These are phyloP conservation scores for Microbotryum saponariae DNA, from an alignment of 1,284 basidiomycete genomes.

Conservation along the genomic window DNA sequence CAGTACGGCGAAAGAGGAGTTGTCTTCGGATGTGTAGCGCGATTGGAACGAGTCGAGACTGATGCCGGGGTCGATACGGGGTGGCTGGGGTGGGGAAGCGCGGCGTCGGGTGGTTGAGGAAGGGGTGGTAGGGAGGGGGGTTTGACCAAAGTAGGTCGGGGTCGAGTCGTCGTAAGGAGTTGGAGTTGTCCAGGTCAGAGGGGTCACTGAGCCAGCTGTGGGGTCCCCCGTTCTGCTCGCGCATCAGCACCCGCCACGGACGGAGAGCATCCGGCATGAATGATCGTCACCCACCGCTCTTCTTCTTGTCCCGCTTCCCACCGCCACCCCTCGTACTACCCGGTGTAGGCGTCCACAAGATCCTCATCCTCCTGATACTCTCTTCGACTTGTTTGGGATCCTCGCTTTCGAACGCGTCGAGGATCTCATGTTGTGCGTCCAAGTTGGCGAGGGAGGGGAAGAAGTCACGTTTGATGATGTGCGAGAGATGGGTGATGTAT, in stretches of 20 bases:
- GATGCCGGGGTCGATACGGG: slow-evolving; percentile 42
- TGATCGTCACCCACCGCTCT: slow-evolving; percentile 14
- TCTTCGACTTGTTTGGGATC: slow-evolving; percentile 14
- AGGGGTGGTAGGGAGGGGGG: slow-evolving; percentile 13
- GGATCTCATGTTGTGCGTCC: slow-evolving; percentile 68
- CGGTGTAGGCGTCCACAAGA: slow-evolving; percentile 11
- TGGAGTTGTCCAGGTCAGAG: slow-evolving; percentile 44
- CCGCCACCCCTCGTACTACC: neutral
- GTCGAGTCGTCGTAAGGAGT: slow-evolving; percentile 45
- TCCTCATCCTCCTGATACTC: slow-evolving; percentile 26
- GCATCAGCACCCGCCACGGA: neutral
- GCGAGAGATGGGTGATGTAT: slow-evolving; percentile 82
- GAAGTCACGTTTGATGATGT: slow-evolving; percentile 94
- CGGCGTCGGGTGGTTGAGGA: neutral
- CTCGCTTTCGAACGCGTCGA: slow-evolving; percentile 23
- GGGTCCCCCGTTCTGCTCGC: slow-evolving; percentile 41
- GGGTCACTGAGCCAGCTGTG: slow-evolving; percentile 17
- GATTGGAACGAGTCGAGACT: slow-evolving; percentile 79
- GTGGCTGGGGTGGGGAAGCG: neutral
- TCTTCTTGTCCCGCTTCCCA: neutral
- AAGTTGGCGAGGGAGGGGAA: slow-evolving; percentile 84
- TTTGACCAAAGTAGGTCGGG: slow-evolving; percentile 20
- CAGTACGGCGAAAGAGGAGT: slow-evolving; percentile 84
- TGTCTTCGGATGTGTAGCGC: slow-evolving; percentile 87
- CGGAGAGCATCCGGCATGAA: neutral